These are phyloP conservation scores for Pythium rhizo-oryzae DNA, from an alignment of 352 stramenopile genomes.

Conservation along the genomic window DNA sequence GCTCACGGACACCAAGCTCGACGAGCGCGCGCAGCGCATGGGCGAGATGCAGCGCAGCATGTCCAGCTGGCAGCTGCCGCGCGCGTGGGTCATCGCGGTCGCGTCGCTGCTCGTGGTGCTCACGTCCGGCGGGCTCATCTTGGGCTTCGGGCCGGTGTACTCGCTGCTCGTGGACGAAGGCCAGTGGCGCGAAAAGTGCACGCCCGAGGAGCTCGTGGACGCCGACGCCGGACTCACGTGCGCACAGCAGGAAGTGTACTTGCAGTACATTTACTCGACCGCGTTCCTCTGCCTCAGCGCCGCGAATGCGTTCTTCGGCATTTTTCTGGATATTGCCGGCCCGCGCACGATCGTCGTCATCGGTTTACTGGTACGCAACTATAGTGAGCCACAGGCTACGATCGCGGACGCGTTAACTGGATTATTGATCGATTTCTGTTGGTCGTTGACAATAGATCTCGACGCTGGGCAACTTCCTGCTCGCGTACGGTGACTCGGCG, in stretches of 20 bases:
- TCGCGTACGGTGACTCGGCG: slow-evolving; percentile 56
- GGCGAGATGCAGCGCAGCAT: slow-evolving; percentile 33
- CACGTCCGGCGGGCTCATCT: slow-evolving; percentile 60
- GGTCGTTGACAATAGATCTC: not conserved
- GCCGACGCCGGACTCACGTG: slow-evolving; percentile 29
- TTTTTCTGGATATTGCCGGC: slow-evolving; percentile 67
- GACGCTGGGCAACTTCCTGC: slow-evolving; percentile 47
- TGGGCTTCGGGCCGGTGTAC: slow-evolving; percentile 77
- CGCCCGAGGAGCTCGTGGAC: not conserved
- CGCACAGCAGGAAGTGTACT: slow-evolving; percentile 55
- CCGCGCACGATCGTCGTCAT: slow-evolving; percentile 51
- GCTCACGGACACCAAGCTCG: not conserved
- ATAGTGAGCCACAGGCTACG: too few relatives aligned
- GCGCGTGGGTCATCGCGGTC: slow-evolving; percentile 29
- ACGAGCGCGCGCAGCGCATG: slow-evolving; percentile 13
- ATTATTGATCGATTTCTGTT: not conserved
- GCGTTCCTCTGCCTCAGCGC: slow-evolving; percentile 73
- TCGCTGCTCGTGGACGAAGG: slow-evolving; percentile 57
- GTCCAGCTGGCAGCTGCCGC: slow-evolving; percentile 34
- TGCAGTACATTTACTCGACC: slow-evolving; percentile 78
- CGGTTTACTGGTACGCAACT: slow-evolving; percentile 40
- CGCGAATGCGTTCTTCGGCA: slow-evolving; percentile 77
- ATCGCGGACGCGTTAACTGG: not conserved
- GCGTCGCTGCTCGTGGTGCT: slow-evolving; percentile 36
- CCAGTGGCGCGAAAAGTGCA: slow-evolving; percentile 65